These are phyloP conservation scores for Chlamydomonas schloesseri DNA, from an alignment of 139 green algal genomes.

Conservation along the genomic window DNA sequence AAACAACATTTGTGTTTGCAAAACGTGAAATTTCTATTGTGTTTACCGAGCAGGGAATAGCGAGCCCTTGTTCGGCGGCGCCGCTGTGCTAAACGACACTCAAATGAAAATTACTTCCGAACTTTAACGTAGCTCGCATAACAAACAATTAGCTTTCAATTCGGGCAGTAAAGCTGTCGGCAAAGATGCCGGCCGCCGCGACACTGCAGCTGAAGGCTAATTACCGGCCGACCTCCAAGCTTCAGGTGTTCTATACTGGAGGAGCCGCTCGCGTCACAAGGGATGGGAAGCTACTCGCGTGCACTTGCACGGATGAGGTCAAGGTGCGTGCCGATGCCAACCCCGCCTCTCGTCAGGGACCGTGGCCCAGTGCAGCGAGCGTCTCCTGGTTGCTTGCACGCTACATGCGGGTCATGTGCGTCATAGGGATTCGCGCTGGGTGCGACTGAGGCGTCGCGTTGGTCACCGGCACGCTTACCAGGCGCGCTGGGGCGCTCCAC, in stretches of 20 bases:
- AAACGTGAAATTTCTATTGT: too few species aligned
- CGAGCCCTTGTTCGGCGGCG: background rate
- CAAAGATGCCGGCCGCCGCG: slow-evolving; percentile 19
- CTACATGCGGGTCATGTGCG: too few species aligned
- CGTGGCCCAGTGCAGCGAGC: too few species aligned
- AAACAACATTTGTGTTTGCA: too few species aligned
- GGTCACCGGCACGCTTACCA: too few species aligned
- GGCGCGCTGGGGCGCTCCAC: too few species aligned
- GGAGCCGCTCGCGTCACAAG: slow-evolving; percentile 72
- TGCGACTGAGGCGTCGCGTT: too few species aligned
- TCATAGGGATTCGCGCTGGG: too few species aligned
- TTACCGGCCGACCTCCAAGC: slow-evolving; percentile 73
- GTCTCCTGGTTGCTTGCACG: too few species aligned
- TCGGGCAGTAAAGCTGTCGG: background rate
- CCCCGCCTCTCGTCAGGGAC: too few species aligned
- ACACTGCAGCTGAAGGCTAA: slow-evolving; percentile 70
- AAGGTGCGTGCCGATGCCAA: slow-evolving; percentile 75
- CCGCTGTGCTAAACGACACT: background rate
- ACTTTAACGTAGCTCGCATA: background rate
- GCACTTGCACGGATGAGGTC: slow-evolving; percentile 88
- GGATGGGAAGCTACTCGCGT: slow-evolving; percentile 78
- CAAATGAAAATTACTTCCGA: background rate
- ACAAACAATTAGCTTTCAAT: background rate
- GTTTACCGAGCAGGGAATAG: too few species aligned
- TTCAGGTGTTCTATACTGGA: slow-evolving; percentile 94